Evolutionary conservation across 2,329 filamentous ascomycete species (phyloP).

Genomic region (Reticulascus tulasneorum): DNA sequence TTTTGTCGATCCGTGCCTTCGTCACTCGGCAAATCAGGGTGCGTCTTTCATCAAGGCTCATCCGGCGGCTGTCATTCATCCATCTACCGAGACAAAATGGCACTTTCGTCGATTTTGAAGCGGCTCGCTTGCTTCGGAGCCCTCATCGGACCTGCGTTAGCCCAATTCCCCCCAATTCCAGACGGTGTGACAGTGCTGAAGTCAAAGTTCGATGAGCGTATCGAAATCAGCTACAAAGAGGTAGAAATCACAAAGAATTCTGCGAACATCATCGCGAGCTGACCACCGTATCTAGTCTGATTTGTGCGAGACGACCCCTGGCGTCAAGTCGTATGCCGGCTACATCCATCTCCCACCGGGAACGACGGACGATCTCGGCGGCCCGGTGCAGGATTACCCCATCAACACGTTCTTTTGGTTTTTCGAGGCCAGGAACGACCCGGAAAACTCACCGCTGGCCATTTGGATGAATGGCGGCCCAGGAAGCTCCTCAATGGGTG

Average conservation of each 20-base stretch:
- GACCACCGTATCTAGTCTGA: constrained; percentile 41
- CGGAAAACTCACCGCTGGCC: constrained; percentile 38
- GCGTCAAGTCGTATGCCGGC: constrained; percentile 61
- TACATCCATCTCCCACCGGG: constrained; percentile 54
- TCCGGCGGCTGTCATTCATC: too few species aligned
- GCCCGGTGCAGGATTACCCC: constrained; percentile 41
- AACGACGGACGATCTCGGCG: constrained; percentile 29
- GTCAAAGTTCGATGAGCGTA: constrained; percentile 56
- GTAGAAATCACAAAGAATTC: constrained; percentile 23
- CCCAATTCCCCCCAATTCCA: constrained; percentile 26
- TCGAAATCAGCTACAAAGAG: constrained; percentile 60
- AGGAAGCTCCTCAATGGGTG: constrained; percentile 44
- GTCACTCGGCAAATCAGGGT: too few species aligned
- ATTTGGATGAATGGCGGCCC: constrained; percentile 53
- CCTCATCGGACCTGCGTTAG: constrained; percentile 17
- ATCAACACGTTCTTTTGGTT: constrained; percentile 37
- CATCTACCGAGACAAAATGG: too few species aligned
- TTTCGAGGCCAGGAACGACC: constrained; percentile 24
- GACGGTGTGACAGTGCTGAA: constrained; percentile 42
- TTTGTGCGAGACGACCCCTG: constrained; percentile 53
- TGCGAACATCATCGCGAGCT: background rate
- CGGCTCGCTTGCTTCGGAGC: too few species aligned
- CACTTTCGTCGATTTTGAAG: too few species aligned
- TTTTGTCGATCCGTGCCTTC: too few species aligned
- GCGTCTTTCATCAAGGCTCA: too few species aligned